Percentiles rank a stretch among this genome's conserved stretches.
Evolutionary conservation across 306 rosid species (phyloP).

Genomic region (Pterocarpus santalinus): DNA sequence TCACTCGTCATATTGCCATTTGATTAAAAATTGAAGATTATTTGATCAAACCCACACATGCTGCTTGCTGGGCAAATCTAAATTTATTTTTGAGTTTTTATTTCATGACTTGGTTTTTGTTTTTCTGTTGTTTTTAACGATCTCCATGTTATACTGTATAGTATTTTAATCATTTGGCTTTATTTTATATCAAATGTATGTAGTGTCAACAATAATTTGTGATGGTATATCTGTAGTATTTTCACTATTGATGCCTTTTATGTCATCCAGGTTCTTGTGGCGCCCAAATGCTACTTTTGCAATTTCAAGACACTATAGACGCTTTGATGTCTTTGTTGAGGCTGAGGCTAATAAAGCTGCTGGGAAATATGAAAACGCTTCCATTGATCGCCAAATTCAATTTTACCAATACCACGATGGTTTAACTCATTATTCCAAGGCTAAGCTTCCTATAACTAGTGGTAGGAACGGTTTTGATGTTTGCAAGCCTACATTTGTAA

Average conservation of each 20-base stretch:
- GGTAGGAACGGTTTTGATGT: slow-evolving; percentile 63
- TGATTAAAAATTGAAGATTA: too few species aligned
- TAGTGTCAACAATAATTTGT: slow-evolving; percentile 22
- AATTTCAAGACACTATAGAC: slow-evolving; percentile 92
- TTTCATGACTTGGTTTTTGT: slow-evolving; percentile 1
- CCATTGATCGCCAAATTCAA: slow-evolving; percentile 83
- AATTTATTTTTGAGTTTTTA: slow-evolving; percentile 6
- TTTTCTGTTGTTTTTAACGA: slow-evolving; percentile 15
- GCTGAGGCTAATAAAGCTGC: slow-evolving; percentile 98
- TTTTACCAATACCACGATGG: slow-evolving; percentile 83
- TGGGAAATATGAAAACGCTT: slow-evolving; percentile 86
- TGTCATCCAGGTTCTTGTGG: slow-evolving; percentile 86
- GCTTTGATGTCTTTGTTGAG: slow-evolving; percentile 92
- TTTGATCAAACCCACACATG: background rate
- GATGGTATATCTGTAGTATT: slow-evolving; percentile 26
- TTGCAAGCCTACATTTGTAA: slow-evolving; percentile 32
- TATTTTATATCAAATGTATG: slow-evolving; percentile 11
- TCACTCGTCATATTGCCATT: too few species aligned
- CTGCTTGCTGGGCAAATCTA: slow-evolving; percentile 26
- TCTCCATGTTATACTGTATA: background rate
- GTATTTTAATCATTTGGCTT: slow-evolving; percentile 26
- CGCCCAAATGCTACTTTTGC: slow-evolving; percentile 91
- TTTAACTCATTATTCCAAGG: slow-evolving; percentile 79
- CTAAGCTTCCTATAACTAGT: slow-evolving; percentile 92
- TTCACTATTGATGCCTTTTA: slow-evolving; percentile 31